phyloP scores from a whole-genome alignment of 176 grass and related monocot species.

The Carex pumila region DNA sequence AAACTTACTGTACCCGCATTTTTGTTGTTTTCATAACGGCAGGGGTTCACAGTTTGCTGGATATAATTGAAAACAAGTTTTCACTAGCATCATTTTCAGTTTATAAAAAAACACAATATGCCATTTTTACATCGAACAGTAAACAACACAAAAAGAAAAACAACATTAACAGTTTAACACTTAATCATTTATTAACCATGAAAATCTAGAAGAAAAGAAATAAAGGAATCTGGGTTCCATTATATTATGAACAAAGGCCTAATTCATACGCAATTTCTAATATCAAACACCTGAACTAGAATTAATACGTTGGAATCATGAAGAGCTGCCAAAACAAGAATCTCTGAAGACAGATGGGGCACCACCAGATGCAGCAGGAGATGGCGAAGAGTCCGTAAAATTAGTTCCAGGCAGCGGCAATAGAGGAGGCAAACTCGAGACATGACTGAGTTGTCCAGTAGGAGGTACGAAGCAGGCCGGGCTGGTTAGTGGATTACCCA shows the following conservation, averaged over 20 bases:
- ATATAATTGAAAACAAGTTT: neutral
- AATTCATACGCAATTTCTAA: neutral
- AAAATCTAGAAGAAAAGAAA: neutral
- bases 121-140: neutral
- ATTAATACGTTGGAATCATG: neutral
- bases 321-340: constrained; percentile 13
- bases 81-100: neutral
- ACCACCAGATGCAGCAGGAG: constrained; percentile 70
- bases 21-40: neutral
- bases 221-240: neutral
- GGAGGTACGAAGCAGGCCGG: constrained; percentile 47
- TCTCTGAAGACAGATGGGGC: constrained; percentile 62
- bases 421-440: constrained; percentile 25
- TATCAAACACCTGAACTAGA: neutral
- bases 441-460: constrained; percentile 45
- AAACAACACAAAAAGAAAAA: neutral
- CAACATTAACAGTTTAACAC: neutral
- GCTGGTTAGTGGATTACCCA: constrained; percentile 45
- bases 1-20: neutral
- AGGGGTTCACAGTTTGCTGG: neutral
- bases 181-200: neutral
- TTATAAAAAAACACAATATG: neutral
- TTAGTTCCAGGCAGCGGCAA: constrained; percentile 40
- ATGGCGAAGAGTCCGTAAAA: constrained; percentile 62
- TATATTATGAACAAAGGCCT: neutral